Conservation (phyloP, 495 filamentous ascomycete genomes). For the Aspergillus campestris region DNA sequence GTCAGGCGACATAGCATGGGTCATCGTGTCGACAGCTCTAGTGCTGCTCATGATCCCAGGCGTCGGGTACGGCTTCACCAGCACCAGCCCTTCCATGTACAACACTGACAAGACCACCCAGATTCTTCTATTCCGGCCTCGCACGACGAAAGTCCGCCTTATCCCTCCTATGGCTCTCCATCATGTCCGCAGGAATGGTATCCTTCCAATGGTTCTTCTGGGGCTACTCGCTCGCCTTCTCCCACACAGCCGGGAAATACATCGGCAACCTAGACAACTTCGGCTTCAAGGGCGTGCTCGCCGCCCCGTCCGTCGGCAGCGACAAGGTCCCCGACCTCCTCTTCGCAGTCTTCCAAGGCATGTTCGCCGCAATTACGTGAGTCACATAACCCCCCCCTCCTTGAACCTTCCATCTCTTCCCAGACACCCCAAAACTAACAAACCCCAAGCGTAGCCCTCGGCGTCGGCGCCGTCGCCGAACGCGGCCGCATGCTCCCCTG, state of each 20-base stretch:
- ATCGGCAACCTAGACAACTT: slow-evolving; percentile 85
- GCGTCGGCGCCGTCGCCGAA: slow-evolving; percentile 87
- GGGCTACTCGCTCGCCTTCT: slow-evolving; percentile 93
- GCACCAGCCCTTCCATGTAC: not conserved
- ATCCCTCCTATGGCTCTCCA: slow-evolving; percentile 90
- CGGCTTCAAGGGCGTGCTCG: slow-evolving; percentile 75
- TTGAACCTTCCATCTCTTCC: not conserved
- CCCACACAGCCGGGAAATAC: slow-evolving; percentile 70
- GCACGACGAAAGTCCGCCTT: slow-evolving; percentile 95
- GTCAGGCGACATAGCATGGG: slow-evolving; percentile 88
- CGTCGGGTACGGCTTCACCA: slow-evolving; percentile 52
- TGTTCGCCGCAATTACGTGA: slow-evolving; percentile 93
- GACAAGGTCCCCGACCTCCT: slow-evolving; percentile 78
- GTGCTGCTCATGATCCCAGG: slow-evolving; percentile 98
- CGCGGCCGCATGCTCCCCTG: slow-evolving; percentile 90
- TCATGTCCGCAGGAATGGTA: slow-evolving; percentile 87
- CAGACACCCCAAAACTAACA: slow-evolving; percentile 3
- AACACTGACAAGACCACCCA: slow-evolving; percentile 5
- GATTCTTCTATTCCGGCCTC: slow-evolving; percentile 97
- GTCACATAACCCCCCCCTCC: slow-evolving; percentile 13
- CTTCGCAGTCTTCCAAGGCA: slow-evolving; percentile 93
- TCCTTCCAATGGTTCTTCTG: slow-evolving; percentile 99
- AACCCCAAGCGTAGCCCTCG: slow-evolving; percentile 63
- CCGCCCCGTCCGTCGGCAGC: slow-evolving; percentile 71
- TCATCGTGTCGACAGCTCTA: slow-evolving; percentile 78